These are phyloP conservation scores for Aureobasidium pullulans DNA, from an alignment of 2,329 filamentous ascomycete species.

Conservation along the genomic window DNA sequence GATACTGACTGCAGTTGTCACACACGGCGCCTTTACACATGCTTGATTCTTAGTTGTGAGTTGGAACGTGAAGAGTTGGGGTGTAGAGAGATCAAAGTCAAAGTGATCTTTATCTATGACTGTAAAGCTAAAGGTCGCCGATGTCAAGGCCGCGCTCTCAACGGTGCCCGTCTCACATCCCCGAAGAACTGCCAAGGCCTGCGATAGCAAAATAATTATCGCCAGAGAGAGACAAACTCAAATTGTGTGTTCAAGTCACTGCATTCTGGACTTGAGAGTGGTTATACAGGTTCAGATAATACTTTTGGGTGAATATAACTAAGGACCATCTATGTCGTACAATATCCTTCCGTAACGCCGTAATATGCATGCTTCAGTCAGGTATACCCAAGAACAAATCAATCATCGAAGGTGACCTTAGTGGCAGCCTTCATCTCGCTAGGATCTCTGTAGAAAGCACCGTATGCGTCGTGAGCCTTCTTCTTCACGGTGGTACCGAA, in stretches of 20 bases:
- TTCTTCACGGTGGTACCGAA: slow-evolving; percentile 98
- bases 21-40: slow-evolving; percentile 64
- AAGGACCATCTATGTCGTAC: slow-evolving; percentile 10
- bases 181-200: not conserved
- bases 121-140: not conserved
- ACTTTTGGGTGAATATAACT: slow-evolving; percentile 10
- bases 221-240: not conserved
- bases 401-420: slow-evolving; percentile 79
- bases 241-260: not conserved
- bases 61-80: not conserved
- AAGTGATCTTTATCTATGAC: not conserved
- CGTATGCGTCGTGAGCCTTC: slow-evolving; percentile 93
- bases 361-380: slow-evolving; percentile 3
- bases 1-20: slow-evolving; percentile 52
- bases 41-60: not conserved
- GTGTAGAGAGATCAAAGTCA: not conserved
- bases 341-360: slow-evolving; percentile 6
- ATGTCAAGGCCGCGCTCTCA: not conserved
- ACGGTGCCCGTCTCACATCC: not conserved
- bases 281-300: not conserved
- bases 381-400: slow-evolving; percentile 14
- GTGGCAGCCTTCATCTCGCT: slow-evolving; percentile 71
- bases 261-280: too few species aligned
- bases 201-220: not conserved
- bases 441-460: slow-evolving; percentile 89